A percentile compares a stretch with the other conserved stretches of the same genome.
These are phyloP conservation scores for Vararia minispora DNA, from an alignment of 768 basidiomycete species.

Conservation along the genomic window DNA sequence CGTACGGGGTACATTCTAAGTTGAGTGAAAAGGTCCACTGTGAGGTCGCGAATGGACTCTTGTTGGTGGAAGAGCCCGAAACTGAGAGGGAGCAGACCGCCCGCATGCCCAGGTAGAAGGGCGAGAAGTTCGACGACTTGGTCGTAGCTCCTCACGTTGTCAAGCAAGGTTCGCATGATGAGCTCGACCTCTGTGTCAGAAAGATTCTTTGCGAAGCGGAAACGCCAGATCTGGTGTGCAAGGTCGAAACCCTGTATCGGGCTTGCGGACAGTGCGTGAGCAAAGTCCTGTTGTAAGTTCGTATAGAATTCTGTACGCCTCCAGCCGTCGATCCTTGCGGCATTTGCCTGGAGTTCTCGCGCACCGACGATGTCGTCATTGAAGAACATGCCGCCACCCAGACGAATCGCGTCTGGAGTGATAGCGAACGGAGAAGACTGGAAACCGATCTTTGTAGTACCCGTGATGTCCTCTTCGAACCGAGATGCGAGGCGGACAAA, in stretches of 20 bases:
- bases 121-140: conserved; percentile 90
- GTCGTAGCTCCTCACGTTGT: conserved; percentile 69
- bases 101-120: conserved; percentile 58
- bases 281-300: conserved; percentile 68
- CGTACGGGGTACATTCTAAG: conserved; percentile 67
- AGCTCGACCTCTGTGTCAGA: conserved; percentile 59
- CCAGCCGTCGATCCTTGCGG: conserved; percentile 90
- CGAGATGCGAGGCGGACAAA: conserved; percentile 86
- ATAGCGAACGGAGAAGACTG: conserved; percentile 45
- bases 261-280: conserved; percentile 36
- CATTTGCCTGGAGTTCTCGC: conserved; percentile 66
- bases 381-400: conserved; percentile 81
- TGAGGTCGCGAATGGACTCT: conserved; percentile 61
- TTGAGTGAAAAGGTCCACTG: conserved; percentile 77
- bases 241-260: conserved; percentile 78
- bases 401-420: conserved; percentile 26
- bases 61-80: conserved; percentile 89
- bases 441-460: conserved; percentile 67
- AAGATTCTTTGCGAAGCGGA: conserved; percentile 65
- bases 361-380: conserved; percentile 53
- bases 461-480: conserved; percentile 77
- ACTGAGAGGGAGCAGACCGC: conserved; percentile 76
- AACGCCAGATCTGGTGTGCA: conserved; percentile 71
- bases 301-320: conserved; percentile 72
- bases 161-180: conserved; percentile 66